Evolutionary conservation across 164 flowering plant species (phyloP), one percentile per base, ranked within the genome.

Genomic region (Liquidambar formosana): DNA sequence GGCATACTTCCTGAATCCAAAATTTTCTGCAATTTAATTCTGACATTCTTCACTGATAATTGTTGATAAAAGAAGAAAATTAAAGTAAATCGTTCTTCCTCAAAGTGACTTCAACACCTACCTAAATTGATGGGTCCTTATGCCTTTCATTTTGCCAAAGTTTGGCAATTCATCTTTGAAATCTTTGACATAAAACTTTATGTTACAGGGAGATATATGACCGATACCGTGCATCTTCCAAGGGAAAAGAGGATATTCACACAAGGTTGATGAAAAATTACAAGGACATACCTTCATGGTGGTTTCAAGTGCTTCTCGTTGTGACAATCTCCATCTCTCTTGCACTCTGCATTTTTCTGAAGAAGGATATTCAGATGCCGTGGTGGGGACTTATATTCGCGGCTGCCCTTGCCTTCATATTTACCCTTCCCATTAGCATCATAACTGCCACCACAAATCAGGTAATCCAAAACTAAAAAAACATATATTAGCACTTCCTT

Each of bases 301-400:
- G 96, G 96, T 91, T 89, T 66, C 47, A 81, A 57, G 26, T 70
- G 16, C 60, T 87, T 62, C 83, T 86, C 64, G 66, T 10, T 0
- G 64, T 58, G 22, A 70, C 93, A 0, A 1, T 93, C 13, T 51
- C 41, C 1, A 60, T 85, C 21, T 81, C 94, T 27, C 82, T 93
- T 10, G 62, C 72, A 15, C 85, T 91, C 1, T 93, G 92, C 79
- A 82, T 78, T 44, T 68, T 84, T 76, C 61, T 82, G 85, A 84
- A 85, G 46, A 79, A 88, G 41, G 71, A 93, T 65, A 71, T 91
- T 57, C 98, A 93, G 69, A 66, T 91, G 80, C 98, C 98, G 52
- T 89, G 93, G 93, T 93, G 98, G 96, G 98, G 85, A 8, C 89
- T 93, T 48, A n/a, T 93, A 19, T 77, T 88, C 56, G 84, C 96